Base-by-base conservation (phyloP, 495 filamentous ascomycete species). In the Corynascus novoguineensis region DNA sequence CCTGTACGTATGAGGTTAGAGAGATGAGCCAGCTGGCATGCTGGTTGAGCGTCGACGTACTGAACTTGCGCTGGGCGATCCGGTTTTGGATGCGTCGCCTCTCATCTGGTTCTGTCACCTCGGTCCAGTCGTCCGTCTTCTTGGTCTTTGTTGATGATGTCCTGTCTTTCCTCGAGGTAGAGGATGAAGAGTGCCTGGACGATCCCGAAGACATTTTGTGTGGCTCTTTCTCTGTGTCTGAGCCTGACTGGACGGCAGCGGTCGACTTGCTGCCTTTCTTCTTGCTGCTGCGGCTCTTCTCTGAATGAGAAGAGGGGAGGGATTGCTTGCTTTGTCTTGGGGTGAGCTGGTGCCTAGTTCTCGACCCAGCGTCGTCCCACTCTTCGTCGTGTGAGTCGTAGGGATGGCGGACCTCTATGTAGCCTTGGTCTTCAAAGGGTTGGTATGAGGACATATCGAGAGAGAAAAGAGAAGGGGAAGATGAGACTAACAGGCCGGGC, bases 1-100 rank as follows among this genome's bases (percentile, higher is more conserved):
- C 84, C 84, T 79, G 31, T 64, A 40, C n/a, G n/a, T n/a, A n/a
- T n/a, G n/a, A n/a, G n/a, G n/a, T n/a, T n/a, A n/a, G n/a, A n/a
- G n/a, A n/a, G n/a, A n/a, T n/a, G n/a, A n/a, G n/a, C n/a, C n/a
- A n/a, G n/a, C n/a, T n/a, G n/a, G n/a, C n/a, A n/a, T 53, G 55
- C 69, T 68, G 38, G 19, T 34, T 24, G 21, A 9, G 19, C 10
- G 24, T 48, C 7, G 24, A 73, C 75, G 17, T 73, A 83, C 81
- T 74, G 61, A 83, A 84, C 58, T 84, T 84, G 47, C 81, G 71
- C 62, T 84, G 81, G 15, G 81, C 81, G 51, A 83, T 79, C 29
- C 81, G 73, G 63, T 84, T 84, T 58, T 84, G 81, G 58, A 83
- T 81, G 40, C 81, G 78, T 57, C 81, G 68, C 59, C 81, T 73